Percentiles rank a stretch among this genome's conserved stretches.
These are phyloP conservation scores for Psilocybe tampanensis DNA, from an alignment of 768 basidiomycete genomes.

Conservation along the genomic window DNA sequence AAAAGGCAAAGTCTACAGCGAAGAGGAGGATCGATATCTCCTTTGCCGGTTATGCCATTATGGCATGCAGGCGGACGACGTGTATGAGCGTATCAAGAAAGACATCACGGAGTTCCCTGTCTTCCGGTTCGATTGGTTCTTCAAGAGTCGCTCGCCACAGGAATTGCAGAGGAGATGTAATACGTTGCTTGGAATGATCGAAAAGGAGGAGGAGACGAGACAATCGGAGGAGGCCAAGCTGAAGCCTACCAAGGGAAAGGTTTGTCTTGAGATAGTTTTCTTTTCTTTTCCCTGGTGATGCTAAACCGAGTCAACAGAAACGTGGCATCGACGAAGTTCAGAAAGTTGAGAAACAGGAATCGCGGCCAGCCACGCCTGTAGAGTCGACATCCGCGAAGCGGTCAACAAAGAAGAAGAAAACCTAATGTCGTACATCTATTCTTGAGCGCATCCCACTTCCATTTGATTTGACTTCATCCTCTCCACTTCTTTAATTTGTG, in stretches of 20 bases:
- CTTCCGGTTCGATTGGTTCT: slow-evolving; percentile 98
- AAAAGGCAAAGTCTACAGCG: slow-evolving; percentile 95
- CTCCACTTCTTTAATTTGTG: no score
- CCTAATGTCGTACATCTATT: slow-evolving; percentile 17
- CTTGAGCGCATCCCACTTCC: no score
- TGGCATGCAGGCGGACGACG: slow-evolving; percentile 85
- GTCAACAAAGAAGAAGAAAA: slow-evolving; percentile 71
- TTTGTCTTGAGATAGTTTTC: slow-evolving; percentile 34
- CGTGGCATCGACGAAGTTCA: slow-evolving; percentile 71
- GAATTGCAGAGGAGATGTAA: slow-evolving; percentile 88
- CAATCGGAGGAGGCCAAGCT: slow-evolving; percentile 68
- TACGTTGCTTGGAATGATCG: slow-evolving; percentile 86
- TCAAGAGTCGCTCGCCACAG: slow-evolving; percentile 89
- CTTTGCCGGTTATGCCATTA: slow-evolving; percentile 89
- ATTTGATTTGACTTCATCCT: no score
- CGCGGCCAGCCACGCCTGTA: slow-evolving; percentile 64
- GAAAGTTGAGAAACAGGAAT: slow-evolving; percentile 51
- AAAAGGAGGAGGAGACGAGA: slow-evolving; percentile 83
- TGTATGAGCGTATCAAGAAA: slow-evolving; percentile 93
- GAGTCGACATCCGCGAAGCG: slow-evolving; percentile 56
- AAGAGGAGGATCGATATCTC: slow-evolving; percentile 96
- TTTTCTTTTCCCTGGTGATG: no score
- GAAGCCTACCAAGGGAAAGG: slow-evolving; percentile 69
- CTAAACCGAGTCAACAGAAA: slow-evolving; percentile 43
- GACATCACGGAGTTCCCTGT: slow-evolving; percentile 97